Percentiles rank a stretch among this genome's conserved stretches.
These are phyloP conservation scores for Marasmius oreades DNA, from an alignment of 1,284 basidiomycete genomes.

Conservation along the genomic window DNA sequence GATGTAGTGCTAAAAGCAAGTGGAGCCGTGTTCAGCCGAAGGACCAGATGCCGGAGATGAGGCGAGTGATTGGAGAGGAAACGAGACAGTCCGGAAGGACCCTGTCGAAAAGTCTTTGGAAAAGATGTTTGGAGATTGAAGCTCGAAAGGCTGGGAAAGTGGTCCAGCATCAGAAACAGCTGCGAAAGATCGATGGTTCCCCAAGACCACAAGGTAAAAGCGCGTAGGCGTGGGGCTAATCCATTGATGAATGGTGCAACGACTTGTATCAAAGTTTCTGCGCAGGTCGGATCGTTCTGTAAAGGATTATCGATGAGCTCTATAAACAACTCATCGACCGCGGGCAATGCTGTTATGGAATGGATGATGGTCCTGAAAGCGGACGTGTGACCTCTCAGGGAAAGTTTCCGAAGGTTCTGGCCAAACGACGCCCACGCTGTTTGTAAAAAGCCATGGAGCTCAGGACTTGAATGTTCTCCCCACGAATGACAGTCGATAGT, in stretches of 20 bases:
- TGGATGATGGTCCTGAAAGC: constrained; percentile 29
- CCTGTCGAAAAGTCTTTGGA: constrained; percentile 30
- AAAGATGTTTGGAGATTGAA: constrained; percentile 37
- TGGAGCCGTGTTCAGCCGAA: constrained; percentile 36
- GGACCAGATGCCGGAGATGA: constrained; percentile 29
- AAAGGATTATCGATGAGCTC: constrained; percentile 33
- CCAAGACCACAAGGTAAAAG: constrained; percentile 34
- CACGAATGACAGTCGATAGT: constrained; percentile 29
- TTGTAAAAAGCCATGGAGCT: constrained; percentile 28
- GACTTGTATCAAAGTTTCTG: constrained; percentile 23
- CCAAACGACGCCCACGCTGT: constrained; percentile 36
- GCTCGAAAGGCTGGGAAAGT: constrained; percentile 28
- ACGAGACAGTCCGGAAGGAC: constrained; percentile 31
- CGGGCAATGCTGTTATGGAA: constrained; percentile 27
- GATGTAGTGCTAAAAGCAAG: constrained; percentile 22
- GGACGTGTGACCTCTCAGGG: constrained; percentile 34
- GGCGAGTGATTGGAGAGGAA: constrained; percentile 27
- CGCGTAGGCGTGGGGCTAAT: constrained; percentile 27
- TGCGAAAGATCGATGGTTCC: constrained; percentile 32
- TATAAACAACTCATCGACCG: constrained; percentile 31
- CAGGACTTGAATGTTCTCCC: constrained; percentile 27
- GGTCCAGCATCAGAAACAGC: constrained; percentile 28
- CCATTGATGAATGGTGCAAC: constrained; percentile 35
- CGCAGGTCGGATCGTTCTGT: constrained; percentile 16
- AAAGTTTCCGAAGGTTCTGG: constrained; percentile 27